Evolutionary conservation across 495 filamentous ascomycete genomes (phyloP), one percentile per base, ranked within the genome.

Genomic region (Penicillium desertorum): DNA sequence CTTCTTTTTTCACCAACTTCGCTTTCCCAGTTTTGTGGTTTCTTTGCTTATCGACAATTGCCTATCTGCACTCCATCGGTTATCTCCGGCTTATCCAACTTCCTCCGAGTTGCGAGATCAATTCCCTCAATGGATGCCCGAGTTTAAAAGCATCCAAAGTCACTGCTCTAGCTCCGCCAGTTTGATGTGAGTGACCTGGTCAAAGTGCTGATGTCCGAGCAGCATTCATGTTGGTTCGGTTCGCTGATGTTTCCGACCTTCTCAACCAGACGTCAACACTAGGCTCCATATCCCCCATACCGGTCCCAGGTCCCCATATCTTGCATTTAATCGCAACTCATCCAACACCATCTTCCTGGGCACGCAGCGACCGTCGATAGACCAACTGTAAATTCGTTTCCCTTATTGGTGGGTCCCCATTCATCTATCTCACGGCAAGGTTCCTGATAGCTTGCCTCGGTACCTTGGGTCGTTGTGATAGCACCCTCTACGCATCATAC

Each of bases 41-140:
- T 32, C 36, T 22, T 52, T 16, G 49, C 66, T 66, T 65, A 64
- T 66, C 64, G 54, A 52, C 69, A 69, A 74, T 74, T 71, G 66
- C 49, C 53, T 55, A 55, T 47, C 53, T 27, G 17, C 20, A 48
- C 63, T 60, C 59, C 55, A 62, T 71, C 72, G 71, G 71, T 65
- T 75, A 72, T 72, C 69, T 74, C 68, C 66, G 69, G 69, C 62
- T 63, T 60, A 66, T 62, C 65, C 64, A 68, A 68, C 60, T 53
- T 14, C 45, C 29, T 36, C 36, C 49, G 29, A 53, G 19, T 42
- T 52, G 51, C 22, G 45, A 50, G 39, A 37, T 53, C 54, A 57
- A 49, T 39, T 61, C 62, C 41, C 49, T 58, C 54, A 60, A 57
- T 46, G 20, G 37, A 51, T 51, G 48, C 53, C 32, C 34, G 42